phyloP scores from a whole-genome alignment of 768 basidiomycete species.

The Mycena haematopus region DNA sequence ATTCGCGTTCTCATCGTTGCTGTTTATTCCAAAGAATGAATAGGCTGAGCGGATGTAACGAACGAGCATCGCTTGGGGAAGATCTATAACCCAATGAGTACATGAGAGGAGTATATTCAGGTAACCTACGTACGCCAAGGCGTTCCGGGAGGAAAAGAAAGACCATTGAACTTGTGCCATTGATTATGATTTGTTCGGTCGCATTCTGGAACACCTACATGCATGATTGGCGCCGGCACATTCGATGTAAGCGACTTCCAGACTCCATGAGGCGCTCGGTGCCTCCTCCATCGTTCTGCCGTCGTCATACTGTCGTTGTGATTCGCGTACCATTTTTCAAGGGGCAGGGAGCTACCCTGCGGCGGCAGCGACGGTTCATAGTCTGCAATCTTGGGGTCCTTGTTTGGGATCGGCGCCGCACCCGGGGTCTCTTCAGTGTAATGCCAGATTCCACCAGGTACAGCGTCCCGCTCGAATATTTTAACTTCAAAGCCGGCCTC shows the following conservation, averaged over 20 bases:
- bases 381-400: conserved; percentile 39
- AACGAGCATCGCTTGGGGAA: conserved; percentile 41
- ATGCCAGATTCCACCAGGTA: conserved; percentile 51
- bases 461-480: conserved; percentile 38
- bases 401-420: conserved; percentile 43
- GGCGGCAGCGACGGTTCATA: conserved; percentile 45
- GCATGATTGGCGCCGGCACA: not conserved
- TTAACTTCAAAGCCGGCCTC: conserved; percentile 40
- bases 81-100: conserved; percentile 33
- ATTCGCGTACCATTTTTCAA: conserved; percentile 29
- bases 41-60: conserved; percentile 51
- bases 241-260: not conserved
- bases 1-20: conserved; percentile 47
- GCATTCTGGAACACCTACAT: not conserved
- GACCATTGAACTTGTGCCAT: conserved; percentile 40
- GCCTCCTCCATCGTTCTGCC: conserved; percentile 24
- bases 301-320: conserved; percentile 22
- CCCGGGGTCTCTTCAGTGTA: conserved; percentile 46
- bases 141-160: conserved; percentile 40
- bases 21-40: conserved; percentile 48
- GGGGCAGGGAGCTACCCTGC: conserved; percentile 38
- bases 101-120: not conserved
- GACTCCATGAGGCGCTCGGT: not conserved
- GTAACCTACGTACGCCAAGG: conserved; percentile 38
- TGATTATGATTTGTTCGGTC: not conserved